Percentiles rank a stretch among this genome's conserved stretches.
phyloP scores from a whole-genome alignment of 768 basidiomycete genomes.

The Lactifluus rugatus region DNA sequence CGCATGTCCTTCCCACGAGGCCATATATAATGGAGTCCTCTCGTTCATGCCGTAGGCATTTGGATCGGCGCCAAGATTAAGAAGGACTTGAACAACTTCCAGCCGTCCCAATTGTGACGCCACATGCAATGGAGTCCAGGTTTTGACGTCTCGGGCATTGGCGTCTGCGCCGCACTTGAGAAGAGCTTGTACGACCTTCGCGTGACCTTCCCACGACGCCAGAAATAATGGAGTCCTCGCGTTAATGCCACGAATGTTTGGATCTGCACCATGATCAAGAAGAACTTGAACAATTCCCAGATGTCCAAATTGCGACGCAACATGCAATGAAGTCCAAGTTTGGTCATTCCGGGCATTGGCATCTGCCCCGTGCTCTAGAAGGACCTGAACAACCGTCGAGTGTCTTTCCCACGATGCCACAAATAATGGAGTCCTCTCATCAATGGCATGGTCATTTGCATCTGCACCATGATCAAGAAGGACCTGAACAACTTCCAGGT shows the following conservation, averaged over 20 bases:
- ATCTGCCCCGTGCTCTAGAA: neutral
- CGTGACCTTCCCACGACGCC: neutral
- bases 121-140: neutral
- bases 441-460: neutral
- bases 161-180: too few species aligned
- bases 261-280: neutral
- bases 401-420: neutral
- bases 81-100: neutral
- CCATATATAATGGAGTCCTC: neutral
- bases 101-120: neutral
- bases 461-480: neutral
- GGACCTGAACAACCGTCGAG: neutral
- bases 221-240: neutral
- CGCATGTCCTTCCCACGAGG: neutral
- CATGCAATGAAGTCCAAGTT: neutral
- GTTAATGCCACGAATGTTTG: neutral
- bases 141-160: neutral
- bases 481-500: neutral
- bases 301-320: neutral
- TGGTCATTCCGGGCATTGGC: neutral
- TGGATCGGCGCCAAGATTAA: neutral
- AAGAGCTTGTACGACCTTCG: neutral
- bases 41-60: neutral
- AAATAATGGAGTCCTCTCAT: neutral
- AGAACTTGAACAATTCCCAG: neutral